Evolutionary conservation across 768 basidiomycete genomes (phyloP).

Genomic region (Suillus paluster): DNA sequence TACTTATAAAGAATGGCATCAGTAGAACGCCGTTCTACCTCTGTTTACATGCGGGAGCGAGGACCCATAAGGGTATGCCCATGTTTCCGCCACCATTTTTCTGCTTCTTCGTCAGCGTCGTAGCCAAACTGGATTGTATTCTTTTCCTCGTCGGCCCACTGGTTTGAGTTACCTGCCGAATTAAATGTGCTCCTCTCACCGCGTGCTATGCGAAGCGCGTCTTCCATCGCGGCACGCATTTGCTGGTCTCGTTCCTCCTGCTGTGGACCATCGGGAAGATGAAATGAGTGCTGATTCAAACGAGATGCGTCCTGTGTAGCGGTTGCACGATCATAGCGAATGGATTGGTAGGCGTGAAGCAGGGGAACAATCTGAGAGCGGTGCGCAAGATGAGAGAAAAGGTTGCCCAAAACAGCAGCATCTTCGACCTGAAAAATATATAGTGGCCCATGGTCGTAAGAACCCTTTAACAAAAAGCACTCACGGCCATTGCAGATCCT

Average conservation of each 20-base stretch:
- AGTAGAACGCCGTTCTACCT: not conserved
- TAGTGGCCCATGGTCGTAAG: slow-evolving; percentile 5
- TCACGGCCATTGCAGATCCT: slow-evolving; percentile 58
- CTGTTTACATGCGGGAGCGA: not conserved
- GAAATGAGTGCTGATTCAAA: slow-evolving; percentile 58
- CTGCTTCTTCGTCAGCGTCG: slow-evolving; percentile 55
- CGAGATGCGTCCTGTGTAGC: slow-evolving; percentile 53
- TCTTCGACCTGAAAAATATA: slow-evolving; percentile 36
- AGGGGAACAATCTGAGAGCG: slow-evolving; percentile 47
- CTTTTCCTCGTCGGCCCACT: slow-evolving; percentile 63
- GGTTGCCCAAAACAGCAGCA: slow-evolving; percentile 47
- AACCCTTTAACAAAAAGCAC: slow-evolving; percentile 12
- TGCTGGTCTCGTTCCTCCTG: slow-evolving; percentile 54
- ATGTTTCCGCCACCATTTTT: slow-evolving; percentile 50
- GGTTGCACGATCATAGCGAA: slow-evolving; percentile 55
- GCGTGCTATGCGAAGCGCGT: slow-evolving; percentile 33
- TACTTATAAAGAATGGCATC: not conserved
- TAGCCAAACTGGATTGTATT: slow-evolving; percentile 53
- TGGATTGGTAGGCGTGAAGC: slow-evolving; percentile 53
- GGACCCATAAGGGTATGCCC: slow-evolving; percentile 25
- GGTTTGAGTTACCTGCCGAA: slow-evolving; percentile 46
- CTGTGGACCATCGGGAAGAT: slow-evolving; percentile 56
- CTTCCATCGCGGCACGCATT: slow-evolving; percentile 54
- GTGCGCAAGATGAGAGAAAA: slow-evolving; percentile 52
- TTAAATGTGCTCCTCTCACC: slow-evolving; percentile 18